These are phyloP conservation scores for Glycine tomentella DNA, from an alignment of 306 rosid species.

Conservation along the genomic window DNA sequence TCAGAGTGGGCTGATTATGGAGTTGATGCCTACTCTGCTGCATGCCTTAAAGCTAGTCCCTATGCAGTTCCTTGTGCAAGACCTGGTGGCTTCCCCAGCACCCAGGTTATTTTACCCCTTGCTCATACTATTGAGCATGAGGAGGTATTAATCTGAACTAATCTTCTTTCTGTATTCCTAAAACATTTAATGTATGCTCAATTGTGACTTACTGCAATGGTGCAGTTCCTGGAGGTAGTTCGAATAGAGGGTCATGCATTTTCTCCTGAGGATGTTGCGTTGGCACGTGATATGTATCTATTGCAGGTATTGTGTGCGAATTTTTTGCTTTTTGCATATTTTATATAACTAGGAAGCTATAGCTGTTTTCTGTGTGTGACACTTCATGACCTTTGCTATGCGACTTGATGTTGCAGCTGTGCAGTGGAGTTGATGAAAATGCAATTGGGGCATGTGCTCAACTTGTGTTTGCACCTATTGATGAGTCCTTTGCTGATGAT, in stretches of 20 bases:
- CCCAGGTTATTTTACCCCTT: slow-evolving; percentile 90
- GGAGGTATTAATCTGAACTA: slow-evolving; percentile 62
- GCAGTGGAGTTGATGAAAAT: slow-evolving; percentile 93
- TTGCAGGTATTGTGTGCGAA: slow-evolving; percentile 64
- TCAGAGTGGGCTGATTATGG: slow-evolving; percentile 99
- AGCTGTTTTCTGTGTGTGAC: not conserved
- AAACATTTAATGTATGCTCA: not conserved
- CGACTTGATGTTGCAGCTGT: slow-evolving; percentile 62
- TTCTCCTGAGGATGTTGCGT: slow-evolving; percentile 84
- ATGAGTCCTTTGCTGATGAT: slow-evolving; percentile 96
- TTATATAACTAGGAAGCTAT: not conserved
- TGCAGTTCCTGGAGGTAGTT: slow-evolving; percentile 93
- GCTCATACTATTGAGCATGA: slow-evolving; percentile 93
- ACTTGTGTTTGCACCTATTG: slow-evolving; percentile 96
- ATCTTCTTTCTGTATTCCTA: not conserved
- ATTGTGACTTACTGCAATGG: not conserved
- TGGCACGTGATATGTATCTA: slow-evolving; percentile 91
- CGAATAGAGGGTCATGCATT: slow-evolving; percentile 97
- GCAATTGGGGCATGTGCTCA: slow-evolving; percentile 93
- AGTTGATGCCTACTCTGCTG: slow-evolving; percentile 94
- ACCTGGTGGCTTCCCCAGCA: slow-evolving; percentile 88
- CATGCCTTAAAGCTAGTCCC: slow-evolving; percentile 86
- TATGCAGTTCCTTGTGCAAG: slow-evolving; percentile 88
- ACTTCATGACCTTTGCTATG: not conserved
- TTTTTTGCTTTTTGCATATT: not conserved